phyloP scores from a whole-genome alignment of 768 basidiomycete species.

The Leccinum arenicola region DNA sequence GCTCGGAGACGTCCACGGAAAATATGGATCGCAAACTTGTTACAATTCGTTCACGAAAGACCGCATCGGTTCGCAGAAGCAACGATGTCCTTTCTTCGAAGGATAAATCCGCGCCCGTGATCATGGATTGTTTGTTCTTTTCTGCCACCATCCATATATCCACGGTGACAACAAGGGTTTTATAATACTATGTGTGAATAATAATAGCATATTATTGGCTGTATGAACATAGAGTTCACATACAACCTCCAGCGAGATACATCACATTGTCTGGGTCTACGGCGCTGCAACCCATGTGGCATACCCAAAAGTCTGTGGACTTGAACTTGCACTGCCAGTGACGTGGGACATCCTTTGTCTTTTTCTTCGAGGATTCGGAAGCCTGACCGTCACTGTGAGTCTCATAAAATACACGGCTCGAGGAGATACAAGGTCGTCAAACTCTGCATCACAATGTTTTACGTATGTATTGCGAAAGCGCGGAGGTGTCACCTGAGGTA shows the following conservation, averaged over 20 bases:
- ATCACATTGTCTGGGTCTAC: constrained; percentile 57
- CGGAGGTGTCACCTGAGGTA: background rate
- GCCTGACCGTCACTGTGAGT: background rate
- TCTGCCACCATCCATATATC: background rate
- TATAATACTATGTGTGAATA: constrained; percentile 1
- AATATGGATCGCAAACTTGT: constrained; percentile 15
- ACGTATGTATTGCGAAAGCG: background rate
- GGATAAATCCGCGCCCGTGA: constrained; percentile 11
- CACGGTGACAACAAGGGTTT: background rate
- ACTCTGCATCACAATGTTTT: background rate
- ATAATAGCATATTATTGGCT: constrained; percentile 1
- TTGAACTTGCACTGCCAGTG: too few species aligned
- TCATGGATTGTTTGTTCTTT: background rate
- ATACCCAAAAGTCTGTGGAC: constrained; percentile 11
- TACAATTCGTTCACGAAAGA: constrained; percentile 12
- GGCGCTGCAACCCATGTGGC: constrained; percentile 33
- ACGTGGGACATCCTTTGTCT: background rate
- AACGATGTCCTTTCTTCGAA: constrained; percentile 14
- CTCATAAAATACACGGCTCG: too few species aligned
- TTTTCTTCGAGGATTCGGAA: background rate
- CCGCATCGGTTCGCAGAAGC: constrained; percentile 5
- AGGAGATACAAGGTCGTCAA: background rate
- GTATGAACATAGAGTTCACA: constrained; percentile 40
- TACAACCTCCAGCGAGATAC: constrained; percentile 58
- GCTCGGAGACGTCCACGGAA: constrained; percentile 2